Evolutionary conservation across 257 asterid genomes (phyloP).

Genomic region (Fraxinus excelsior): DNA sequence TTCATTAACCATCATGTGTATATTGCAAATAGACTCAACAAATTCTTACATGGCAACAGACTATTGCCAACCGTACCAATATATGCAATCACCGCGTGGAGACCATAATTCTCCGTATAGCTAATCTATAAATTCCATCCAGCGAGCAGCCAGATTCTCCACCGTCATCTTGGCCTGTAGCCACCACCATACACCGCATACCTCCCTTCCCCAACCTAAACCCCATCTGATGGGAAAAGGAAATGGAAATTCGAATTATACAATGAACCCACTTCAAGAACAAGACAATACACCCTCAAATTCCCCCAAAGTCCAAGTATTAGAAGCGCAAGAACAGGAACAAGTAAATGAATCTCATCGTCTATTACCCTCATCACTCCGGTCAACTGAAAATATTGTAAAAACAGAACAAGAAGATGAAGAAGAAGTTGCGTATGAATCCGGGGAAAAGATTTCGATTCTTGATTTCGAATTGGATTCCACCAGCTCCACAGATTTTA

Average conservation of each 20-base stretch:
- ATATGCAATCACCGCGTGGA: neutral
- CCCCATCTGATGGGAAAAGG: neutral
- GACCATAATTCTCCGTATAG: neutral
- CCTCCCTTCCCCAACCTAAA: conserved; percentile 13
- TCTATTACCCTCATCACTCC: conserved; percentile 44
- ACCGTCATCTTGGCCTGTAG: neutral
- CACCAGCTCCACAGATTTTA: conserved; percentile 35
- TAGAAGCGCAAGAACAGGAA: conserved; percentile 24
- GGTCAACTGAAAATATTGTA: conserved; percentile 18
- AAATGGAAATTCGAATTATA: conserved; percentile 17
- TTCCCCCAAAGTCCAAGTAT: conserved; percentile 15
- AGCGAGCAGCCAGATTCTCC: conserved; percentile 9
- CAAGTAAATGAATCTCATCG: conserved; percentile 59
- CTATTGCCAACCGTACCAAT: neutral
- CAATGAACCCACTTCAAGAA: conserved; percentile 54
- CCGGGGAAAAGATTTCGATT: conserved; percentile 61
- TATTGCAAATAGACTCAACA: too few species aligned
- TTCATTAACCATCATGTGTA: too few species aligned
- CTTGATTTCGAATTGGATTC: conserved; percentile 54
- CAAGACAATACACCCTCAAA: conserved; percentile 36
- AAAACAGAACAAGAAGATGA: conserved; percentile 29
- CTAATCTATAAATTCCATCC: conserved; percentile 41
- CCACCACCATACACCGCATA: neutral
- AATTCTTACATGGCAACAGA: neutral
- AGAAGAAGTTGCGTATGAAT: conserved; percentile 55